phyloP scores from a whole-genome alignment of 805 yeast species.

The Starmerella vitae region DNA sequence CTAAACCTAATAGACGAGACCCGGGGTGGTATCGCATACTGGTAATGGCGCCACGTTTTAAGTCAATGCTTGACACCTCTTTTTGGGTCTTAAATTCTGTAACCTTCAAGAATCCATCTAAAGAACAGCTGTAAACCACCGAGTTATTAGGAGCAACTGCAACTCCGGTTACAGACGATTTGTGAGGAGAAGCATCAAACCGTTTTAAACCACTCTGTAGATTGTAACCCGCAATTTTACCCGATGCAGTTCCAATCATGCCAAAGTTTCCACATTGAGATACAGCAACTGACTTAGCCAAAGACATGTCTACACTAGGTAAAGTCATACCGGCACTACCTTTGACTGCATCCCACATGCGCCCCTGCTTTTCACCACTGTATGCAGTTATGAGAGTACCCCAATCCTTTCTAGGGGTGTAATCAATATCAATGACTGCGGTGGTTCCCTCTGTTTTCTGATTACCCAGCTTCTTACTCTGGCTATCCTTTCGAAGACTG shows the following conservation, averaged over 20 bases:
- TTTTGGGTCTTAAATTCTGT: slow-evolving; percentile 67
- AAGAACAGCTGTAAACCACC: slow-evolving; percentile 70
- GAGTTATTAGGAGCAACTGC: slow-evolving; percentile 84
- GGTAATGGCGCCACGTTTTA: slow-evolving; percentile 62
- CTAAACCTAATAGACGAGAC: slow-evolving; percentile 73
- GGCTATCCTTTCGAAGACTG: slow-evolving; percentile 89
- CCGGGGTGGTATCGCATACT: slow-evolving; percentile 62
- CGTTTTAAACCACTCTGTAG: slow-evolving; percentile 81
- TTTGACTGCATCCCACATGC: slow-evolving; percentile 76
- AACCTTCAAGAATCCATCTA: slow-evolving; percentile 81
- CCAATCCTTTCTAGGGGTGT: slow-evolving; percentile 77
- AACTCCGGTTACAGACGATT: slow-evolving; percentile 63
- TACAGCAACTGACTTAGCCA: slow-evolving; percentile 60
- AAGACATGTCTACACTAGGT: slow-evolving; percentile 61
- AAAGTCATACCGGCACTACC: slow-evolving; percentile 68
- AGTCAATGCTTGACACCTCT: slow-evolving; percentile 42
- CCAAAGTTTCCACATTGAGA: slow-evolving; percentile 95
- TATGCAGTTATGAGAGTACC: slow-evolving; percentile 85
- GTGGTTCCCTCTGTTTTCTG: slow-evolving; percentile 53
- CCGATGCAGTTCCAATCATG: slow-evolving; percentile 73
- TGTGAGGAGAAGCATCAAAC: slow-evolving; percentile 54
- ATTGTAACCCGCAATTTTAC: slow-evolving; percentile 76
- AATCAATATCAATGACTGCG: slow-evolving; percentile 34
- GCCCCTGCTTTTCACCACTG: slow-evolving; percentile 65
- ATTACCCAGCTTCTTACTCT: slow-evolving; percentile 73